phyloP scores from a whole-genome alignment of 257 asterid genomes.

The Parsonsia alboflavescens region DNA sequence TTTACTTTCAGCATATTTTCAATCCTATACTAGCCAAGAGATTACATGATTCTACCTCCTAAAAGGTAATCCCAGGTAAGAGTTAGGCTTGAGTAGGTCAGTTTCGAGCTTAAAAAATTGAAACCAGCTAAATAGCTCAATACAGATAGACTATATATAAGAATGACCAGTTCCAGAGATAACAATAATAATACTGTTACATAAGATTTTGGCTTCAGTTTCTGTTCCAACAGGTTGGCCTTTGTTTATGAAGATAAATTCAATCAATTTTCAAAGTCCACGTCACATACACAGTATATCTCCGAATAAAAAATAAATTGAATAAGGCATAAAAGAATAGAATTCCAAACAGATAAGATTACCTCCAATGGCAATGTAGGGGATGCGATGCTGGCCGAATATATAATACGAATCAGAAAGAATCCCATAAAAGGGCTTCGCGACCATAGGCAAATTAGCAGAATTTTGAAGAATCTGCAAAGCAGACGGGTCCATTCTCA shows the following conservation, averaged over 20 bases:
- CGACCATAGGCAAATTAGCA: conserved; percentile 89
- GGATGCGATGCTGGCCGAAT: conserved; percentile 88
- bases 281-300: not conserved
- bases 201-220: not conserved
- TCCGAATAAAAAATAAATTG: not conserved
- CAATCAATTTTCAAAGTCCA: not conserved
- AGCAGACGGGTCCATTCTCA: conserved; percentile 73
- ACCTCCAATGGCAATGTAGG: conserved; percentile 84
- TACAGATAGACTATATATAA: not conserved
- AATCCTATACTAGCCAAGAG: not conserved
- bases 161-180: too few species aligned
- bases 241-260: not conserved
- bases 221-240: not conserved
- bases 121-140: not conserved
- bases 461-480: conserved; percentile 92
- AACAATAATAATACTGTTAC: not conserved
- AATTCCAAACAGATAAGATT: not conserved
- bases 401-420: conserved; percentile 81
- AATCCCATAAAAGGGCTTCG: conserved; percentile 81
- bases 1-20: not conserved
- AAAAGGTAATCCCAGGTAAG: not conserved
- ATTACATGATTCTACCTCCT: not conserved
- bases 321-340: not conserved
- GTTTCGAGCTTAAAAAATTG: not conserved
- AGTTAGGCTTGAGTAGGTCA: not conserved